Base-by-base conservation (phyloP, 768 basidiomycete genomes). In the Mycena epipterygia region DNA sequence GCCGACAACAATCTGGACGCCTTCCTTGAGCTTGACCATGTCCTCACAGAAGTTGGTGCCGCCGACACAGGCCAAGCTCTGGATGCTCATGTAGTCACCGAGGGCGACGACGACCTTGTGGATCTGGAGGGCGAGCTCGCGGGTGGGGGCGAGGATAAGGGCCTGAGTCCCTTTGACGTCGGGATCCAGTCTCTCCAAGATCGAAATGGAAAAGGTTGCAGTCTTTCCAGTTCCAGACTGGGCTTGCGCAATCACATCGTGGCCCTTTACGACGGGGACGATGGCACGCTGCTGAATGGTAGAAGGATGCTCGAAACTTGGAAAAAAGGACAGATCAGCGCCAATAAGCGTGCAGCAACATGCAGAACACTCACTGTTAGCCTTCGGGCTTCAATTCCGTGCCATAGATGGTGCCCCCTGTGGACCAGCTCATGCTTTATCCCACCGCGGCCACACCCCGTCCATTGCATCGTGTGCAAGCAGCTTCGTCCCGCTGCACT, bases 241-340 rank as follows among this genome's bases (percentile, higher is more conserved):
- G n/a, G n/a, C n/a, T n/a, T n/a, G n/a, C n/a, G n/a, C n/a, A n/a
- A 98, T 98, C 77, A 97, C 97, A 88, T 98, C 97, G 88, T 97
- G 95, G 44, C 95, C 96, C 82, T 96, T 96, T 76, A 96, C 91
- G 80, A 99, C 96, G 76, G 97, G 97, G 73, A 97, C 93, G 82
- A 99, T 99, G 72, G 97, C 97, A 76, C 97, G 94, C 85, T 98
- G 96, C 84, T 99, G 97, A 82, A 99, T 99, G 68, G 97, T 94
- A 46, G 97, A 98, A 39, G 97, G 97, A 72, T 95, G 94, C 84
- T 98, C n/a, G n/a, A n/a, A n/a, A n/a, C n/a, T n/a, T n/a, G n/a
- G n/a, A n/a, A n/a, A n/a, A n/a, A n/a, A n/a, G n/a, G n/a, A n/a
- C n/a, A n/a, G n/a, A n/a, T n/a, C n/a, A n/a, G n/a, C n/a, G n/a